phyloP scores from a whole-genome alignment of 1,284 basidiomycete species.

The Xanthoconium separans region DNA sequence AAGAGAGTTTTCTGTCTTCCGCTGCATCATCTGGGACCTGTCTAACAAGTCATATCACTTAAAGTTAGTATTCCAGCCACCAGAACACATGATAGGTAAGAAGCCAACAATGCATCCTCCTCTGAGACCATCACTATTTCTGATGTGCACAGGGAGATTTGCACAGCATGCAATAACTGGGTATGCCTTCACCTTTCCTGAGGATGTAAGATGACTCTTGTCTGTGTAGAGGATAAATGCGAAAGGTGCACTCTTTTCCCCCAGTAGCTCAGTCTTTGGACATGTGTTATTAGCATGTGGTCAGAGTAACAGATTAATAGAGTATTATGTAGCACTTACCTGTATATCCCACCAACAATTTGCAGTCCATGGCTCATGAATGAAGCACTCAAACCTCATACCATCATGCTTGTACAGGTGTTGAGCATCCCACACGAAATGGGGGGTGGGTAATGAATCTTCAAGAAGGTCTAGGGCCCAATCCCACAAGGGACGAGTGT shows the following conservation, averaged over 20 bases:
- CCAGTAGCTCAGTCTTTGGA: too few species aligned
- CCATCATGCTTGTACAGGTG: conserved; percentile 22
- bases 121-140: conserved; percentile 39
- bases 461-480: conserved; percentile 28
- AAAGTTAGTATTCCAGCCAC: background rate
- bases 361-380: conserved; percentile 33
- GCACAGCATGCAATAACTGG: conserved; percentile 40
- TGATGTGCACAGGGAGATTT: conserved; percentile 38
- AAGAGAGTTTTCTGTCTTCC: conserved; percentile 30
- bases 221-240: conserved; percentile 14
- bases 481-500: conserved; percentile 29
- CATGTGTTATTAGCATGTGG: too few species aligned
- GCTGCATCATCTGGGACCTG: conserved; percentile 30
- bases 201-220: conserved; percentile 13
- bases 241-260: too few species aligned
- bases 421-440: conserved; percentile 12
- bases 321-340: conserved; percentile 24
- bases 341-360: conserved; percentile 31
- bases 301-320: too few species aligned
- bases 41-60: too few species aligned
- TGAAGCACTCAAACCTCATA: conserved; percentile 19
- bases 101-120: conserved; percentile 43
- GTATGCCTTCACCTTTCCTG: conserved; percentile 39
- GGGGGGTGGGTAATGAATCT: conserved; percentile 22
- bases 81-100: conserved; percentile 39